Percentiles rank a stretch among this genome's conserved stretches.
phyloP scores from a whole-genome alignment of 805 yeast species.

The Lipomyces spencermartinsiae region DNA sequence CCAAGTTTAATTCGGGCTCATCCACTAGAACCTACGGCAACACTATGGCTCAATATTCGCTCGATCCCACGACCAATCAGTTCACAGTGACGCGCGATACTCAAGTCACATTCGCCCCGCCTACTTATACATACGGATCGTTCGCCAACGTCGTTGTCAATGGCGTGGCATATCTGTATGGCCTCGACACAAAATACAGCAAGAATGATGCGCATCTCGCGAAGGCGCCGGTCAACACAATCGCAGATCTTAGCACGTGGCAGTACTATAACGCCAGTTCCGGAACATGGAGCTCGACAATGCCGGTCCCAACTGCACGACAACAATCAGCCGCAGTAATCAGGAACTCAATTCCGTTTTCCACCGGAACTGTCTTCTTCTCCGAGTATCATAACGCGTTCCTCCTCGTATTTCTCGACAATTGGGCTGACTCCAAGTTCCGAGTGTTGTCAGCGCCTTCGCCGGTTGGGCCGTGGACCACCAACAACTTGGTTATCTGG shows the following conservation, averaged over 20 bases:
- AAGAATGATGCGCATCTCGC: constrained; percentile 23
- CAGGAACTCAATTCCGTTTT: constrained; percentile 5
- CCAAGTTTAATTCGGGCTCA: not conserved
- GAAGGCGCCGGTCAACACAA: constrained; percentile 8
- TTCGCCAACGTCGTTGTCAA: constrained; percentile 27
- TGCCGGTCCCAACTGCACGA: constrained; percentile 17
- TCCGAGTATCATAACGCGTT: constrained; percentile 25
- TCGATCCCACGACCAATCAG: constrained; percentile 10
- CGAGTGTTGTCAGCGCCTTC: constrained; percentile 21
- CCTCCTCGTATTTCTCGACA: constrained; percentile 25
- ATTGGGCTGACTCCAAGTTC: constrained; percentile 22
- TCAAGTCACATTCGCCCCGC: not conserved
- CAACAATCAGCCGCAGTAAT: constrained; percentile 22
- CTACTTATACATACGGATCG: constrained; percentile 19
- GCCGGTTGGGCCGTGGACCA: constrained; percentile 31
- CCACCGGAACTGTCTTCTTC: constrained; percentile 21
- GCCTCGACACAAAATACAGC: constrained; percentile 16
- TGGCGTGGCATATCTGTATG: constrained; percentile 25
- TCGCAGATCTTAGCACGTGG: constrained; percentile 16
- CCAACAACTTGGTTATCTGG: constrained; percentile 9
- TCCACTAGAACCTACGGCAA: constrained; percentile 3
- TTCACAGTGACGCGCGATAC: constrained; percentile 26
- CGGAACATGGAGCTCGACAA: constrained; percentile 11
- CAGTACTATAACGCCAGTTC: constrained; percentile 18
- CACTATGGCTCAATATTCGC: constrained; percentile 18